Conservation (phyloP, 140 eudicot genomes). For the Oenanthe javanica region DNA sequence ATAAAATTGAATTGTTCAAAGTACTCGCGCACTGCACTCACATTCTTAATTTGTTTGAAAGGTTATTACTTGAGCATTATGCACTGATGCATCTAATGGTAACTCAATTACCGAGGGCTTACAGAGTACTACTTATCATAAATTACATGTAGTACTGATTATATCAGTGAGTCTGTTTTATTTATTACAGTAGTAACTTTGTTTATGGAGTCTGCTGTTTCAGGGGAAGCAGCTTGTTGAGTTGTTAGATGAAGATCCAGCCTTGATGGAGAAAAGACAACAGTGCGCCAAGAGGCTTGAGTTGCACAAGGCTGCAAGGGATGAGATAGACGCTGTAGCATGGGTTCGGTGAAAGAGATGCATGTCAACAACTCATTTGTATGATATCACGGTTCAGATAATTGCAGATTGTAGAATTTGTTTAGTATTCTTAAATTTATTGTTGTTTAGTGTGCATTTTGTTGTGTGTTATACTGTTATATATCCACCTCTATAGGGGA, state of each 20-base stretch:
- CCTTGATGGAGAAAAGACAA: slow-evolving; percentile 63
- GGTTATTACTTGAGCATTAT: too few relatives aligned
- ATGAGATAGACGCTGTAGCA: slow-evolving; percentile 69
- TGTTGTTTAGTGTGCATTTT: neutral
- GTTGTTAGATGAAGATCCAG: slow-evolving; percentile 78
- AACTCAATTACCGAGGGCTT: neutral
- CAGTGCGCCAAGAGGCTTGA: slow-evolving; percentile 68
- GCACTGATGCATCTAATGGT: neutral
- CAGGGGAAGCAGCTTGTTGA: slow-evolving; percentile 67
- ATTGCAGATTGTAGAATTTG: neutral
- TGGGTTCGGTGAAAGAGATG: slow-evolving; percentile 41
- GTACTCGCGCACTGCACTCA: too few relatives aligned
- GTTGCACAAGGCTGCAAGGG: slow-evolving; percentile 72
- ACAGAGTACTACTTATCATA: neutral
- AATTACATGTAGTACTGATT: neutral
- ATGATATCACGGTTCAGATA: neutral
- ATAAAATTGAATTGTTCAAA: too few relatives aligned
- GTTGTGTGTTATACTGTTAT: slow-evolving; percentile 4
- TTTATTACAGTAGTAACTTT: neutral
- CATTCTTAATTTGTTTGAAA: too few relatives aligned
- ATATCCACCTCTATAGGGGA: neutral
- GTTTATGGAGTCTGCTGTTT: neutral
- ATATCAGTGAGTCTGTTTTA: neutral
- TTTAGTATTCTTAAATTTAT: neutral
- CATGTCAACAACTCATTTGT: slow-evolving; percentile 9